Percentiles rank a stretch among this genome's conserved stretches.
Evolutionary conservation across 108 stramenopile species (phyloP).

Genomic region (Cyclotella cryptica): DNA sequence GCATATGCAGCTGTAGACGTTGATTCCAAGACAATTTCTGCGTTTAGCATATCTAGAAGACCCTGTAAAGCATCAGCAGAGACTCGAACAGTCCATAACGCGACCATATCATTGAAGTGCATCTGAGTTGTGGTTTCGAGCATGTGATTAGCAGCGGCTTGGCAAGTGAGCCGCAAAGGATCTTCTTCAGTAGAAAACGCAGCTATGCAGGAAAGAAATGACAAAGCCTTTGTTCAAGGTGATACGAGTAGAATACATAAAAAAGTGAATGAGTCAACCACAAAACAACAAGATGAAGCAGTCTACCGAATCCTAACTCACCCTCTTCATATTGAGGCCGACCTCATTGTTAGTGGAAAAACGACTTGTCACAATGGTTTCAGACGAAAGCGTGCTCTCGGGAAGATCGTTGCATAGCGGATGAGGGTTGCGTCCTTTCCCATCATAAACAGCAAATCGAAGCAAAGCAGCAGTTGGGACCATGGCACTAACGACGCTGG

Average conservation of each 20-base stretch:
- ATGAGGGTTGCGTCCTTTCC: slow-evolving; percentile 66
- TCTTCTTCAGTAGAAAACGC: slow-evolving; percentile 45
- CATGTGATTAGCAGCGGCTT: slow-evolving; percentile 63
- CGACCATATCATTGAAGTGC: slow-evolving; percentile 49
- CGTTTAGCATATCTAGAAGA: slow-evolving; percentile 5
- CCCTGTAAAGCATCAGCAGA: slow-evolving; percentile 21
- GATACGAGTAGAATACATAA: not conserved
- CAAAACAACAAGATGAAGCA: no score
- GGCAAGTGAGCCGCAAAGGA: slow-evolving; percentile 42
- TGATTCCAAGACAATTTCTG: not conserved
- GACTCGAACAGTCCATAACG: slow-evolving; percentile 35
- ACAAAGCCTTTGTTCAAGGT: slow-evolving; percentile 17
- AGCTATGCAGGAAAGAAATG: slow-evolving; percentile 48
- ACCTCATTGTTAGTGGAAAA: slow-evolving; percentile 18
- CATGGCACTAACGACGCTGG: slow-evolving; percentile 60
- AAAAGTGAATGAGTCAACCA: not conserved
- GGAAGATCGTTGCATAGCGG: slow-evolving; percentile 45
- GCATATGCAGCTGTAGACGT: slow-evolving; percentile 13
- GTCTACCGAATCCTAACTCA: not conserved
- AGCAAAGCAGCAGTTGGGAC: slow-evolving; percentile 75
- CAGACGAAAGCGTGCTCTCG: slow-evolving; percentile 11
- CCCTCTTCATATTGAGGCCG: slow-evolving; percentile 26
- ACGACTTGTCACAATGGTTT: slow-evolving; percentile 1
- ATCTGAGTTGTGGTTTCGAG: slow-evolving; percentile 43
- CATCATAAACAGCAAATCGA: slow-evolving; percentile 57